Evolutionary conservation across 106 monocot genomes (phyloP), one percentile per base, ranked within the genome.

Genomic region (Chionographis japonica): DNA sequence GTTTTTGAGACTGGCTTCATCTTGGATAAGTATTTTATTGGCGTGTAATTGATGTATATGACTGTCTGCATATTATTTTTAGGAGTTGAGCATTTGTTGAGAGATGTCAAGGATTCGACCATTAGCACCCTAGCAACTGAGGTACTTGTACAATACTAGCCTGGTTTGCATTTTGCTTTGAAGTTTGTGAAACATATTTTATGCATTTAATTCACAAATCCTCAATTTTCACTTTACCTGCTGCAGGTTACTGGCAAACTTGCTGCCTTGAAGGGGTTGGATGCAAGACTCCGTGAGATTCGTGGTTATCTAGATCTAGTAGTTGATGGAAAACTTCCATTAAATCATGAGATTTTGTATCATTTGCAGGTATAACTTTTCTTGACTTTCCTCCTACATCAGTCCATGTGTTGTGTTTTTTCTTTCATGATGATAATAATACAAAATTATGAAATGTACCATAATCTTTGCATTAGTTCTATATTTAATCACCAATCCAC

Each of bases 71-170:
- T 72, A 19, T 12, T 75, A 12, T 54, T 42, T 71, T 3, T 18
- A 98, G 98, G 98, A 60, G 98, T 98, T 68, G 98, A 98, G 49
- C 98, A 98, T 77, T 81, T 98, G 73, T 74, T 98, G 60, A 93
- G 93, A 75, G 98, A 93, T 76, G 98, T 93, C 37, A 98, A 98
- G 72, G 93, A 98, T 77, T 93, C 98, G 52, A 93, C 98, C 55
- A 81, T 98, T 57, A 98, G 98, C 76, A 98, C 98, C 42, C 98
- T 98, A 73, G 98, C 98, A 68, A 98, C 93, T 6, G 98, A 98
- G 92, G 98, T 93, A 58, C 40, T 43, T 64, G 49, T 36, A 50
- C 58, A 18, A 27, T 58, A 52, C 62, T 74, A 20, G 50, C 40
- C 15, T 54, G n/a, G 6, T 19, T 52, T 17, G 27, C 6, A n/a